Evolutionary conservation across 257 asterid genomes (phyloP).

Genomic region (Solanum megistacrolobum): DNA sequence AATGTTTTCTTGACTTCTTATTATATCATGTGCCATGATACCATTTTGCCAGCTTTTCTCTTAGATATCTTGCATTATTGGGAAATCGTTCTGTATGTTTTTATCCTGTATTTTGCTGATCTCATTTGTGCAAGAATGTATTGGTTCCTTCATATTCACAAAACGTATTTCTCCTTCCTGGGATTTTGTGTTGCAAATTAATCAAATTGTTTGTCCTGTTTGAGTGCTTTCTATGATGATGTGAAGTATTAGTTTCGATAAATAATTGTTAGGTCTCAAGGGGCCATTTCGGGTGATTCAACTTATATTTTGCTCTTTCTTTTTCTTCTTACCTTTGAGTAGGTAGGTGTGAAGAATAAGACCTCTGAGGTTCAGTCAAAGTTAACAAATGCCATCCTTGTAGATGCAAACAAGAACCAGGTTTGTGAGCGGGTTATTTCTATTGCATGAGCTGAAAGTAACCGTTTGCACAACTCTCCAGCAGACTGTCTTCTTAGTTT

Average conservation of each 20-base stretch:
- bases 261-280: background rate
- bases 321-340: slow-evolving; percentile 21
- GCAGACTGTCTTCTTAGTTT: background rate
- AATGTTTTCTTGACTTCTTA: background rate
- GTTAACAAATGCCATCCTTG: slow-evolving; percentile 61
- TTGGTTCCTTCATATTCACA: background rate
- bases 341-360: slow-evolving; percentile 94
- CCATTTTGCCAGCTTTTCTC: background rate
- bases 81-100: background rate
- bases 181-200: background rate
- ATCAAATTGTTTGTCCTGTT: background rate
- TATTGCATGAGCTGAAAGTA: background rate
- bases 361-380: slow-evolving; percentile 77
- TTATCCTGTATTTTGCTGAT: background rate
- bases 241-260: background rate
- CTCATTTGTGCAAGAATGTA: background rate
- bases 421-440: slow-evolving; percentile 20
- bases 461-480: background rate
- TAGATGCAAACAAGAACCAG: slow-evolving; percentile 92
- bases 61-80: background rate
- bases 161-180: background rate
- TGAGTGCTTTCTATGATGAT: background rate
- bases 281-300: background rate
- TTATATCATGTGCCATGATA: background rate
- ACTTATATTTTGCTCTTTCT: background rate